Evolutionary conservation across 305 asterid genomes (phyloP), one percentile per base, ranked within the genome.

Genomic region (Striga hermonthica): DNA sequence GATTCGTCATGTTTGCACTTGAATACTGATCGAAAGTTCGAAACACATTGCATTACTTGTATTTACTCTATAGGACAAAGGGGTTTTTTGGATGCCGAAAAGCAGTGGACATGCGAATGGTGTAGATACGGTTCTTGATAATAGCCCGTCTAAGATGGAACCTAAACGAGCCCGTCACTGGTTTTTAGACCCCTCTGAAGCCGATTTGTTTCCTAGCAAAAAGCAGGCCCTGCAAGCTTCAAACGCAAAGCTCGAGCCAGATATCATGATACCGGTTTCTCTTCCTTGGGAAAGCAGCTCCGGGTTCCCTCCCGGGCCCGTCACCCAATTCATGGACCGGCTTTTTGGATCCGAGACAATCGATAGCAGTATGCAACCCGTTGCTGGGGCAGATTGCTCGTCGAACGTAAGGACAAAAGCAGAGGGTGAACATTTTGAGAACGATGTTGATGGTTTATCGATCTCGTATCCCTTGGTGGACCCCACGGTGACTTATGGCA

Each of bases 271-370:
- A 71, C 68, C 85, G 4, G 69, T 65, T 78, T 50, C 80, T 37
- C 82, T 82, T 57, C 70, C 84, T 58, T 88, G 99, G 99, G 99
- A 90, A 44, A 72, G 62, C 65, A 68, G 84, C 65, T 72, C 95
- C 35, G 81, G 83, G 53, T 80, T 78, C 81, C 89, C 73, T 55
- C 72, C 91, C 2, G 75, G 74, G 34, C 80, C 80, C 8, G 79
- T 62, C 80, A 80, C 64, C 80, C 95, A 79, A 68, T 84, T 84
- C 80, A 78, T 88, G 70, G 95, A 83, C 74, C 79, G 92, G 60
- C 74, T 86, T 53, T 90, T 88, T 71, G 87, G 89, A 57, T 67
- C 86, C 4, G 95, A 86, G 60, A 58, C 79, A 35, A 64, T 74
- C 5, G 82, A 77, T 59, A 78, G 79, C 72, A 75, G 66, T 76